Evolutionary conservation across 495 filamentous ascomycete genomes (phyloP).

Genomic region (Amphirosellinia nigrospora): DNA sequence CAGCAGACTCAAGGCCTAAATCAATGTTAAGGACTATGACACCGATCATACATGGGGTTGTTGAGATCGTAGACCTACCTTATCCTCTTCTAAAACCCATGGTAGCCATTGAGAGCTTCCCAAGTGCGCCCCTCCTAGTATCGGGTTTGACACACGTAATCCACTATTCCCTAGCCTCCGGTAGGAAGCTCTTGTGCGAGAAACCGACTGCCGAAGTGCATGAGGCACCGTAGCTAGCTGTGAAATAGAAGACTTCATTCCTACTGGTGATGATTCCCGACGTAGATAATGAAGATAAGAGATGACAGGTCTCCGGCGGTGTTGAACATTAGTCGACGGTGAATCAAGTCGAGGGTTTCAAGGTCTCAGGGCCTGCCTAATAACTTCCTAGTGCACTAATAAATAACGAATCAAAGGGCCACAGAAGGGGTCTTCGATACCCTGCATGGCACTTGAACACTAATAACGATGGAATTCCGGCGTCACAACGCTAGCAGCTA

Average conservation of each 20-base stretch:
- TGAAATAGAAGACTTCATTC: not conserved
- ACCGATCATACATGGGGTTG: not conserved
- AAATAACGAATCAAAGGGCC: not conserved
- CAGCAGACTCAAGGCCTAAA: conserved; percentile 61
- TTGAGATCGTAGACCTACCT: conserved; percentile 30
- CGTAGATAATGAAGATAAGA: not conserved
- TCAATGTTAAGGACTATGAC: not conserved
- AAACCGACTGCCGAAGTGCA: not conserved
- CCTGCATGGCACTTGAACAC: not conserved
- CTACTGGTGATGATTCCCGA: not conserved
- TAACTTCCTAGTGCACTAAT: not conserved
- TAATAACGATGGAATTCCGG: not conserved
- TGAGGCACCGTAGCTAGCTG: conserved; percentile 2
- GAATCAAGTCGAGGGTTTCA: not conserved
- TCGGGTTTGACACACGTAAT: conserved; percentile 68
- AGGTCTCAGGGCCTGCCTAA: not conserved
- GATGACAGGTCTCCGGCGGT: not conserved
- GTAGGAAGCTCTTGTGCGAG: conserved; percentile 32
- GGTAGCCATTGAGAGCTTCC: conserved; percentile 54
- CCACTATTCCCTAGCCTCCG: conserved; percentile 67
- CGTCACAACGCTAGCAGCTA: not conserved
- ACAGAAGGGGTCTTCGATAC: not conserved
- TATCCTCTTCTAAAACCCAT: conserved; percentile 67
- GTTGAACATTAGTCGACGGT: not conserved
- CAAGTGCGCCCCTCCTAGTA: conserved; percentile 70